phyloP scores from a whole-genome alignment of 2,329 filamentous ascomycete species.

The Trichoderma lentiforme region DNA sequence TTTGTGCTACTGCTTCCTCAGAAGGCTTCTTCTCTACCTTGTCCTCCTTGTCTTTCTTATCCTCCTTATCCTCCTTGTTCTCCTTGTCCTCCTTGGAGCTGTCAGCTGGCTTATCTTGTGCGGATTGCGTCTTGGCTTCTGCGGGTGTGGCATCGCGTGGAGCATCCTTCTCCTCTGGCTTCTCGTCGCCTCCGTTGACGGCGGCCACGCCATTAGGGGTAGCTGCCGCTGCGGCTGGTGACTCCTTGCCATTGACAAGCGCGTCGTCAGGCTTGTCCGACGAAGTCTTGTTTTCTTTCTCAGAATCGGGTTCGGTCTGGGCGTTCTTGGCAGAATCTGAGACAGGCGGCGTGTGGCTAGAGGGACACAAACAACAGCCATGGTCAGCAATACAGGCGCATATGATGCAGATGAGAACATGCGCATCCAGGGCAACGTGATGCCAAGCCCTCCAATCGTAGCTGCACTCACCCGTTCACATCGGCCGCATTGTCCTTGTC shows the following conservation, averaged over 20 bases:
- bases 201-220: constrained; percentile 15
- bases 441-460: not conserved
- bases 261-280: constrained; percentile 20
- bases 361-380: constrained; percentile 4
- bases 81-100: not conserved
- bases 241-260: constrained; percentile 22
- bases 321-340: constrained; percentile 10
- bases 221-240: not conserved
- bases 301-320: constrained; percentile 19
- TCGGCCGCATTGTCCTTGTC: constrained; percentile 33
- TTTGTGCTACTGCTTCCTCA: not conserved
- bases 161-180: constrained; percentile 20
- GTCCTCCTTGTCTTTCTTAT: not conserved
- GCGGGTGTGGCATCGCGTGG: not conserved
- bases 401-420: constrained; percentile 1
- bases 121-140: not conserved
- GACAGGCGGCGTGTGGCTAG: constrained; percentile 13
- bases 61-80: constrained; percentile 18
- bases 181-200: not conserved
- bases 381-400: constrained; percentile 26
- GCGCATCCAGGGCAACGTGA: not conserved
- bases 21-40: constrained; percentile 9
- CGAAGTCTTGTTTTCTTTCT: constrained; percentile 15
- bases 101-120: constrained; percentile 3
- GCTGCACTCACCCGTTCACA: constrained; percentile 38